Base-by-base conservation (phyloP, 2,329 filamentous ascomycete genomes). In the Microsporum audouinii region DNA sequence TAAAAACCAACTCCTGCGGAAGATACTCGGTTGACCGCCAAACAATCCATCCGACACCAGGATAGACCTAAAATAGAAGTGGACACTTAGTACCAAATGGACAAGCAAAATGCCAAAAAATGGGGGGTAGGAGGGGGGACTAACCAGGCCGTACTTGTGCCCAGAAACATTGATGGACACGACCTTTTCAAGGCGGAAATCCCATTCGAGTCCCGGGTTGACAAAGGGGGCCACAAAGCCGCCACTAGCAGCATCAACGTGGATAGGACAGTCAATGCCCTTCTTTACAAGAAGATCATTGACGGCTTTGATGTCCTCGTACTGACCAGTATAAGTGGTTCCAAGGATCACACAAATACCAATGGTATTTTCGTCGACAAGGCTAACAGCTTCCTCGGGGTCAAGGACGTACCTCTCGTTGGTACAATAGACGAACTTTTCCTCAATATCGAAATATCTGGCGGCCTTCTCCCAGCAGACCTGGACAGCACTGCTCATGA, bases 381-480 rank as follows among this genome's bases (percentile, higher is more conserved):
- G 71, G 58, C 83, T 77, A 12, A 86, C 81, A 1, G 82, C 81
- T 71, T 85, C 74, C 69, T 84, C 75, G 2, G 84, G 83, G 67
- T 86, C 84, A 67, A 87, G 85, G 6, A 85, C 82, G 63, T 80
- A 86, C 63, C 84, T 81, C 7, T 81, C 78, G 3, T 79, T 73
- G 2, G 82, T 85, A 72, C 82, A 86, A 73, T 80, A 85, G 62
- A 84, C 82, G 65, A 83, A 91, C 76, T 88, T 89, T 79, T 96
- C 91, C 67, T 96, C 92, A 47, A 96, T 83, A 69, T 97, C 92
- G 68, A 95, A 94, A 78, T 95, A 95, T 58, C 90, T 82, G 3
- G 87, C 84, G 0, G 88, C 87, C 79, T 96, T 96, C 75, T 96
- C 91, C 91, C 91, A 96, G 80, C 91, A 96, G 45, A 96, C 92